Percentiles rank a stretch among this genome's conserved stretches.
Evolutionary conservation across 2,329 filamentous ascomycete species (phyloP).

Genomic region (Metarhizium humberi): DNA sequence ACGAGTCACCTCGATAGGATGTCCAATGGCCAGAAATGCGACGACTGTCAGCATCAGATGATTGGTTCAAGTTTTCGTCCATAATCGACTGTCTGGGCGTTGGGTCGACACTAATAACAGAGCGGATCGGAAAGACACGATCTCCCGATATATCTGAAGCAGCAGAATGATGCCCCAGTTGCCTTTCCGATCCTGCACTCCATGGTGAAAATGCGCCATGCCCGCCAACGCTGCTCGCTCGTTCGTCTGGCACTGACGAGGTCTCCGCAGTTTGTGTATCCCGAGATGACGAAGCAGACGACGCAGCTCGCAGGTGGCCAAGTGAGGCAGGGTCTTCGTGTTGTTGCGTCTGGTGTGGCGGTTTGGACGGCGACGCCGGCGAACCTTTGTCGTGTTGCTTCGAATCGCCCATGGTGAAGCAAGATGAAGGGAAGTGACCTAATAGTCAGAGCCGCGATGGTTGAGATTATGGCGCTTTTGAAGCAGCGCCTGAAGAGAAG

Average conservation of each 20-base stretch:
- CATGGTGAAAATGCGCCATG: constrained; percentile 27
- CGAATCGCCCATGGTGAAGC: constrained; percentile 2
- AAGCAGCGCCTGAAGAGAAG: neutral
- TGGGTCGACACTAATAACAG: constrained; percentile 64
- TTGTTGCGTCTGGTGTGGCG: neutral
- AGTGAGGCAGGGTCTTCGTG: neutral
- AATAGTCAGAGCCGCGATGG: constrained; percentile 1
- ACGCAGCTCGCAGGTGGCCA: neutral
- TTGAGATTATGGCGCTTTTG: neutral
- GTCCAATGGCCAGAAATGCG: constrained; percentile 20
- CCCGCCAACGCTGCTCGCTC: neutral
- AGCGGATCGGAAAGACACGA: constrained; percentile 72
- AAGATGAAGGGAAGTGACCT: constrained; percentile 1
- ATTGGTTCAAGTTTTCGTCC: constrained; percentile 29
- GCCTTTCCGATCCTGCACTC: constrained; percentile 32
- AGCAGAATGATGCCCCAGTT: constrained; percentile 21
- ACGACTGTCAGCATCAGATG: constrained; percentile 22
- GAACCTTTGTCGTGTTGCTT: neutral
- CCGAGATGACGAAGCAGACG: neutral
- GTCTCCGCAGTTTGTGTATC: neutral
- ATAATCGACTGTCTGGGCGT: constrained; percentile 26
- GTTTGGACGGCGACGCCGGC: neutral
- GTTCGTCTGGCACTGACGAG: neutral
- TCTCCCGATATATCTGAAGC: constrained; percentile 36
- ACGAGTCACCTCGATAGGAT: constrained; percentile 19